Evolutionary conservation across 495 filamentous ascomycete species (phyloP).

Genomic region (Chaetomium tenue): DNA sequence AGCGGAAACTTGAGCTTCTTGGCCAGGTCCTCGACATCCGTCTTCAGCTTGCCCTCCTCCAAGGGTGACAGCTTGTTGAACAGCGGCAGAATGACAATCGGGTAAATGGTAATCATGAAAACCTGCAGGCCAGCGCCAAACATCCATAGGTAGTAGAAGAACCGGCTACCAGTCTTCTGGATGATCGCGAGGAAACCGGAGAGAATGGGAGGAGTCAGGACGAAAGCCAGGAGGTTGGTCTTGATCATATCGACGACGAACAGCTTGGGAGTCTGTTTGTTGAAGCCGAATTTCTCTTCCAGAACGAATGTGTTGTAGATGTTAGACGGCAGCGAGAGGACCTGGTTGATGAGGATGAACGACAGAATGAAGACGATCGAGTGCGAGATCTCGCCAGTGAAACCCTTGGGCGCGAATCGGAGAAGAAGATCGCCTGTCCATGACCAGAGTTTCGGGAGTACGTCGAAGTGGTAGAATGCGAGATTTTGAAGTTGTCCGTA

Average conservation of each 20-base stretch:
- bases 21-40: slow-evolving; percentile 80
- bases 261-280: slow-evolving; percentile 88
- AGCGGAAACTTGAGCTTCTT: slow-evolving; percentile 86
- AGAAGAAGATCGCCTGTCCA: slow-evolving; percentile 71
- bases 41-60: slow-evolving; percentile 81
- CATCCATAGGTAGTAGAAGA: slow-evolving; percentile 97
- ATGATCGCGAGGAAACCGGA: slow-evolving; percentile 87
- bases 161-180: slow-evolving; percentile 82
- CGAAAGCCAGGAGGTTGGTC: slow-evolving; percentile 75
- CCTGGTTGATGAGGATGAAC: slow-evolving; percentile 76
- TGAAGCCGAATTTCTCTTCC: slow-evolving; percentile 97
- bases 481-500: slow-evolving; percentile 85
- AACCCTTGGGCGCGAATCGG: slow-evolving; percentile 68
- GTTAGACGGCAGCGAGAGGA: slow-evolving; percentile 73
- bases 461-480: slow-evolving; percentile 82
- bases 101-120: slow-evolving; percentile 94
- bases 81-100: slow-evolving; percentile 86
- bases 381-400: slow-evolving; percentile 89
- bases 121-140: slow-evolving; percentile 85
- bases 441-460: slow-evolving; percentile 86
- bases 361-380: slow-evolving; percentile 87
- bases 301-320: slow-evolving; percentile 94
- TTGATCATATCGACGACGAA: slow-evolving; percentile 93
- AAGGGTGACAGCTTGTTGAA: slow-evolving; percentile 99
- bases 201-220: slow-evolving; percentile 80